These are phyloP conservation scores for Apiospora koreana DNA, from an alignment of 2,329 filamentous ascomycete species.

Conservation along the genomic window DNA sequence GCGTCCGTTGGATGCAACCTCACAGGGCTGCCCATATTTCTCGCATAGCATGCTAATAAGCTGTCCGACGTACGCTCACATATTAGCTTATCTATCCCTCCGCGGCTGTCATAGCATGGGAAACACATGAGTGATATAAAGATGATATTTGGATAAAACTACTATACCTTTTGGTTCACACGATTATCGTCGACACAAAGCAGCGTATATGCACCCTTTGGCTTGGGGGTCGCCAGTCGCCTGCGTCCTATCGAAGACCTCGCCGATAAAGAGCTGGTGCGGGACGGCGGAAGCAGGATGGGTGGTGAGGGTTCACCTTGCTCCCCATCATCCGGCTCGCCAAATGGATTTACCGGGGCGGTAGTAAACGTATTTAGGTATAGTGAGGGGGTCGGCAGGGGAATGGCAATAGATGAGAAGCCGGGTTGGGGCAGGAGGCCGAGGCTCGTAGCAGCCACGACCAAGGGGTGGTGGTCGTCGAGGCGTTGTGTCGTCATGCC, in stretches of 20 bases:
- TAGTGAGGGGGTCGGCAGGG: constrained; percentile 12
- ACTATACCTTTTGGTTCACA: constrained; percentile 4
- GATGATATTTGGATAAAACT: neutral
- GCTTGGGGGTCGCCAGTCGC: neutral
- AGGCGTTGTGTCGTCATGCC: neutral
- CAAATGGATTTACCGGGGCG: neutral
- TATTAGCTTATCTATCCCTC: neutral
- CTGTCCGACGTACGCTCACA: neutral
- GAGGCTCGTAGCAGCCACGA: constrained; percentile 9
- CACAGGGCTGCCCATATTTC: constrained; percentile 16
- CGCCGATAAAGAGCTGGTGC: neutral
- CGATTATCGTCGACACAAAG: constrained; percentile 9
- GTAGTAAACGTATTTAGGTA: constrained; percentile 9
- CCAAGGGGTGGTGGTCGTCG: constrained; percentile 9
- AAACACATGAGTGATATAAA: neutral
- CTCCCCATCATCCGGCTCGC: neutral
- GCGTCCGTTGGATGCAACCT: constrained; percentile 46
- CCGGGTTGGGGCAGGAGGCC: constrained; percentile 13
- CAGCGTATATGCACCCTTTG: constrained; percentile 4
- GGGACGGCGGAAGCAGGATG: neutral
- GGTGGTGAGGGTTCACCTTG: neutral
- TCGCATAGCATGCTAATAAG: constrained; percentile 15
- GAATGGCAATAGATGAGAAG: constrained; percentile 18
- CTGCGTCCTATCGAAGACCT: neutral
- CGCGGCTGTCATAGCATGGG: neutral